phyloP scores from a whole-genome alignment of 495 filamentous ascomycete species.

The Symbiotaphrina buchneri region DNA sequence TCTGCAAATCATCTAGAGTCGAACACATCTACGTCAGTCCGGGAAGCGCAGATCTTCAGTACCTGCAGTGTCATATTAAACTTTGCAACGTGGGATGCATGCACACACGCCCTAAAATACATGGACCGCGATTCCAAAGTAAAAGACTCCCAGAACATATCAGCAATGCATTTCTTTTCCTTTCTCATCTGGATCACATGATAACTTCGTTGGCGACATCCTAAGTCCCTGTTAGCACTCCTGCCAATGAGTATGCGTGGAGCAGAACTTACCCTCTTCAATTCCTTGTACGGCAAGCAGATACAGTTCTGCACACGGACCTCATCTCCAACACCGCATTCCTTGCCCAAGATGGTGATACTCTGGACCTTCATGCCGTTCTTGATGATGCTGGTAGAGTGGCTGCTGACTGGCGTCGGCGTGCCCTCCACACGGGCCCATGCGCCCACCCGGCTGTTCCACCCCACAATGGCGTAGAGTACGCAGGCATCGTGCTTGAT shows the following conservation, averaged over 20 bases:
- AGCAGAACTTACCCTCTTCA: constrained; percentile 64
- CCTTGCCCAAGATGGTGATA: constrained; percentile 94
- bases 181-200: too few species aligned
- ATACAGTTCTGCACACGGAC: constrained; percentile 97
- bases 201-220: constrained; percentile 91
- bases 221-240: constrained; percentile 23
- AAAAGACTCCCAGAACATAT: too few species aligned
- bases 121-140: too few species aligned
- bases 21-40: too few species aligned
- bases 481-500: constrained; percentile 96
- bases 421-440: constrained; percentile 97
- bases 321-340: constrained; percentile 86
- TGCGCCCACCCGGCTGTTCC: constrained; percentile 85
- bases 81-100: too few species aligned
- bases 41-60: too few species aligned
- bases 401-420: constrained; percentile 69
- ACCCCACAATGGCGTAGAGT: constrained; percentile 90
- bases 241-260: constrained; percentile 1
- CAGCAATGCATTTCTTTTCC: too few species aligned
- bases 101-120: too few species aligned
- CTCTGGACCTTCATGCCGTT: constrained; percentile 97
- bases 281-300: constrained; percentile 92
- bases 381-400: constrained; percentile 87
- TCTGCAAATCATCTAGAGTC: too few species aligned
- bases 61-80: too few species aligned